Evolutionary conservation across 1,284 basidiomycete genomes (phyloP).

Genomic region (Peniophora sp.): DNA sequence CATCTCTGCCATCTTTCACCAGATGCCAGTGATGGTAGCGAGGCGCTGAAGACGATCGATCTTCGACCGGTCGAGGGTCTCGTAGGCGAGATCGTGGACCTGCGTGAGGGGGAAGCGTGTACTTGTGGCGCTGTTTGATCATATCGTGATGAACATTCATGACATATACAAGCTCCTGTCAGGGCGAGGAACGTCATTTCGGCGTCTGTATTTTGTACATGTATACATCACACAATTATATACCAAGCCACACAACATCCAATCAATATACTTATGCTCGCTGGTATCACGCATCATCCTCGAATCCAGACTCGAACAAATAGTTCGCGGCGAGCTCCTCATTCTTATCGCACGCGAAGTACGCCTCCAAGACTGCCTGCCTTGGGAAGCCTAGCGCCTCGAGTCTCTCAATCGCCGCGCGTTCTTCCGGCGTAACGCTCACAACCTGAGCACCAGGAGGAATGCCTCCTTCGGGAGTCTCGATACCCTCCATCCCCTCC

Average conservation of each 20-base stretch:
- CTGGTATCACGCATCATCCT: constrained; percentile 34
- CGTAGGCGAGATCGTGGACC: too few species aligned
- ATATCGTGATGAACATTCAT: too few species aligned
- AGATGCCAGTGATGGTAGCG: constrained; percentile 23
- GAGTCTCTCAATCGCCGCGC: constrained; percentile 78
- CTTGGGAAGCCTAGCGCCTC: constrained; percentile 82
- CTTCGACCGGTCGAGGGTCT: too few species aligned
- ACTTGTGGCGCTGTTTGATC: too few species aligned
- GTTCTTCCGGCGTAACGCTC: constrained; percentile 78
- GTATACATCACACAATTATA: too few species aligned
- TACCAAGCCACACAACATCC: too few species aligned
- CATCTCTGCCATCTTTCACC: constrained; percentile 21
- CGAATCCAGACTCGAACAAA: constrained; percentile 71
- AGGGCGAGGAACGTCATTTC: too few species aligned
- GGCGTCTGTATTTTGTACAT: too few species aligned
- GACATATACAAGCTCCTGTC: too few species aligned
- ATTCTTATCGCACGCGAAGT: constrained; percentile 90
- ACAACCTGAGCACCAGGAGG: constrained; percentile 65
- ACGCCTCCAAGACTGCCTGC: constrained; percentile 75
- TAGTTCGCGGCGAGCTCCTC: constrained; percentile 93
- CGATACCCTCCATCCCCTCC: constrained; percentile 32
- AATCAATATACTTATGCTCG: too few species aligned
- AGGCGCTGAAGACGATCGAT: constrained; percentile 12
- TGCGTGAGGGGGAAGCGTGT: too few species aligned
- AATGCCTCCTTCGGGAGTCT: constrained; percentile 38